Conservation (phyloP, 768 basidiomycete genomes). For the Lanmaoa pseudosensibilis region DNA sequence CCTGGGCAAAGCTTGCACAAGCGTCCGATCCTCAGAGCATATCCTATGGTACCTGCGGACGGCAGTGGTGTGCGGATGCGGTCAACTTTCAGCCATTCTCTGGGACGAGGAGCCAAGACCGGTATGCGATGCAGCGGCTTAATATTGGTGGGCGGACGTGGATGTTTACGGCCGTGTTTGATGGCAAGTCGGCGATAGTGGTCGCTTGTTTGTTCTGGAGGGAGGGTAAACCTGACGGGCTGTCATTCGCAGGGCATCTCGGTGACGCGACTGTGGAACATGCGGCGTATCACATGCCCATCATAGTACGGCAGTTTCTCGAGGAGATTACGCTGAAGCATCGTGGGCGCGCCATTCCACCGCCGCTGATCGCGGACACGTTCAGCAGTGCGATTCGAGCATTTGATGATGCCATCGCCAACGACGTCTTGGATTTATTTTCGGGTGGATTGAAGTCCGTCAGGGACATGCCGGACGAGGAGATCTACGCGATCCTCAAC, state of each 20-base stretch:
- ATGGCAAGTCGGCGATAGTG: conserved; percentile 45
- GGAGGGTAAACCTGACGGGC: neutral
- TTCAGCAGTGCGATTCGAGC: conserved; percentile 58
- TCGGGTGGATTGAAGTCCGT: conserved; percentile 53
- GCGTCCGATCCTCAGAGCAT: conserved; percentile 53
- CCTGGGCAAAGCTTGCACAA: conserved; percentile 52
- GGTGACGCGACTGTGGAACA: conserved; percentile 71
- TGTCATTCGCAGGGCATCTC: conserved; percentile 53
- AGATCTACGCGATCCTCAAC: conserved; percentile 62
- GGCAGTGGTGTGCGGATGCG: conserved; percentile 52
- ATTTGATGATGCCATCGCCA: conserved; percentile 67
- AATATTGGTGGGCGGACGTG: conserved; percentile 56
- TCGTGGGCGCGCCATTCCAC: conserved; percentile 40
- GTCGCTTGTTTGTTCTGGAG: neutral
- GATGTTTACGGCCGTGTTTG: conserved; percentile 71
- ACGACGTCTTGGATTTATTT: conserved; percentile 63
- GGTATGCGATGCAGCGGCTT: conserved; percentile 59
- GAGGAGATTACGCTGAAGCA: conserved; percentile 41
- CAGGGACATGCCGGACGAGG: conserved; percentile 50
- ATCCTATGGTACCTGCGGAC: conserved; percentile 37
- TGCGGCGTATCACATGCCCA: conserved; percentile 65
- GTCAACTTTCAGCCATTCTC: conserved; percentile 69
- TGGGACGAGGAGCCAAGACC: conserved; percentile 56
- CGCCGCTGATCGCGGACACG: conserved; percentile 53
- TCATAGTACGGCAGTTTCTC: conserved; percentile 62